Conservation (phyloP, 257 asterid genomes). For the Anisodus tanguticus region DNA sequence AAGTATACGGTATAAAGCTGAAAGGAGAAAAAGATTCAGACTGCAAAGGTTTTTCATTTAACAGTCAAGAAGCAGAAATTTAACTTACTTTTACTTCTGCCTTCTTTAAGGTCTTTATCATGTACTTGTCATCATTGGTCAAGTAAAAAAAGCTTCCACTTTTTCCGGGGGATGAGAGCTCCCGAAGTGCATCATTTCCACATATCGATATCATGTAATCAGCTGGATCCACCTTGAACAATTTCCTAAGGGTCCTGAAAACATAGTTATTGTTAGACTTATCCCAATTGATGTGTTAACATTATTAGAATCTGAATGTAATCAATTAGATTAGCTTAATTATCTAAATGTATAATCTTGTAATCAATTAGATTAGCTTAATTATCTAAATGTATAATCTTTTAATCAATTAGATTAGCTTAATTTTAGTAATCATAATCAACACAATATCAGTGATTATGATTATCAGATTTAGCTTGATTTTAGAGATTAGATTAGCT, state of each 20-base stretch:
- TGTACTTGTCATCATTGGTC: constrained; percentile 86
- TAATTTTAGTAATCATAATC: no score
- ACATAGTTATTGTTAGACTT: constrained; percentile 19
- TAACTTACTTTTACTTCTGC: constrained; percentile 90
- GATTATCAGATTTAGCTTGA: no score
- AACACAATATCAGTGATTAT: no score
- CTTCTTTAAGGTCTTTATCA: constrained; percentile 94
- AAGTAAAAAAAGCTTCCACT: constrained; percentile 96
- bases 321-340: no score
- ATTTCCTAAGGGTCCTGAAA: constrained; percentile 78
- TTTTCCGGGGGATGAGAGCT: constrained; percentile 97
- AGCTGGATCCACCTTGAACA: constrained; percentile 92
- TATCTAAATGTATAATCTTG: no score
- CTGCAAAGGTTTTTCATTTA: background rate
- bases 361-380: no score
- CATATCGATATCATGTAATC: constrained; percentile 97
- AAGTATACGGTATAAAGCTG: background rate
- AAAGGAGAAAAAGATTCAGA: constrained; percentile 7
- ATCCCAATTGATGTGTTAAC: background rate
- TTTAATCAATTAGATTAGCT: no score
- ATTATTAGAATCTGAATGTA: no score
- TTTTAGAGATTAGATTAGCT: no score
- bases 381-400: no score
- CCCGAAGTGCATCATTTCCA: constrained; percentile 90
- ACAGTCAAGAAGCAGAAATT: constrained; percentile 30